Evolutionary conservation across 2,329 filamentous ascomycete species (phyloP).

Genomic region (Verticillium klebahnii): DNA sequence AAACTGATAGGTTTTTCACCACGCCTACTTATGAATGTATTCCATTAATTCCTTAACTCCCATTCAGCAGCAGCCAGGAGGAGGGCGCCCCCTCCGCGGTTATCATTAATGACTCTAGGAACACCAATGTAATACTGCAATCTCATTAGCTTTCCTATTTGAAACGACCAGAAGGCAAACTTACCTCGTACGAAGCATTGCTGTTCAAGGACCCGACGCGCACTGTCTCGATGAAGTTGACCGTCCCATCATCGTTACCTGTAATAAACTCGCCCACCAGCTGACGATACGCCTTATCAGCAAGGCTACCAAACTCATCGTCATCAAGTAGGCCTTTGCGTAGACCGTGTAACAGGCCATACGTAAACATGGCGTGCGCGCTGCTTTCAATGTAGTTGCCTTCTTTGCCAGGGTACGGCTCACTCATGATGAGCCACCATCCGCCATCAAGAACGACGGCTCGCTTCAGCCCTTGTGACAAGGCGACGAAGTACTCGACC

Average conservation of each 20-base stretch:
- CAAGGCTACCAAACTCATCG: slow-evolving; percentile 32
- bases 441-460: slow-evolving; percentile 40
- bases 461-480: slow-evolving; percentile 34
- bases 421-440: slow-evolving; percentile 56
- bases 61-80: no score
- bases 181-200: slow-evolving; percentile 44
- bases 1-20: no score
- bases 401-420: slow-evolving; percentile 35
- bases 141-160: no score
- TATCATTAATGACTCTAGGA: no score
- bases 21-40: no score
- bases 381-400: slow-evolving; percentile 60
- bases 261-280: slow-evolving; percentile 40
- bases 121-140: no score
- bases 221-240: slow-evolving; percentile 48
- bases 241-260: slow-evolving; percentile 38
- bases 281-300: slow-evolving; percentile 23
- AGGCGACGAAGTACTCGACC: slow-evolving; percentile 30
- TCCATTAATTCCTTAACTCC: no score
- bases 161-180: background rate
- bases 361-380: slow-evolving; percentile 54
- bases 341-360: slow-evolving; percentile 40
- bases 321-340: slow-evolving; percentile 22
- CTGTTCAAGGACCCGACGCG: slow-evolving; percentile 45
- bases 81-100: no score